Base-by-base conservation (phyloP, 1,139 yeast species). In the Kurtzmaniella natalensis region DNA sequence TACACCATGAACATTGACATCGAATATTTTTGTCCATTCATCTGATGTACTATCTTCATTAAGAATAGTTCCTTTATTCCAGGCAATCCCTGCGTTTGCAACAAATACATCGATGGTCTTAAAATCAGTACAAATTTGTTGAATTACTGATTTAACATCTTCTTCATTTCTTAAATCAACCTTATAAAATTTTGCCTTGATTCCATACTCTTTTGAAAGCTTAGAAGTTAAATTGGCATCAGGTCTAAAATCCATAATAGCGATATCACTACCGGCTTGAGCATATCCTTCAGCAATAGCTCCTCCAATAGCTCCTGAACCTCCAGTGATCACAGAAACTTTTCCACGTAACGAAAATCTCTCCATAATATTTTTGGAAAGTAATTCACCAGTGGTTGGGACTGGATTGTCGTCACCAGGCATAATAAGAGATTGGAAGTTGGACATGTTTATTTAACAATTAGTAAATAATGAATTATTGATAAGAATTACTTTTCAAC, bases 11-110 rank as follows among this genome's bases (percentile, higher is more conserved):
- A 78, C 72, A 43, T 76, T 75, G 41, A 76, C 63, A 43, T 61
- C 64, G 51, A 73, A 68, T 32, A 78, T 59, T 41, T 59, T 55
- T 39, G 66, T 74, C 31, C 74, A 73, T 51, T 65, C 67, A 38
- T 61, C 61, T 10, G 61, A 64, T 25, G 67, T 68, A 17, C 59
- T 60, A 40, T 64, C 61, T 40, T 81, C 86, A 38, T 81, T 62
- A n/a, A 22, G 9, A 43, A 80, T 56, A 14, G 81, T 65, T n/a
- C 92, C 95, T 19, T 77, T 73, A 30, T 77, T 71, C 92, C 94
- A 85, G 13, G 87, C 83, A 28, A 83, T 75, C 39, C 95, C 95
- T 14, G 95, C 95, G 56, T 86, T 86, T 51, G 94, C 92, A 19
- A 86, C 89, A 54, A 84, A 80, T 20, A 83, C 71, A 53, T 86